Conservation (phyloP, 306 rosid genomes). For the Vigna nakashimae region DNA sequence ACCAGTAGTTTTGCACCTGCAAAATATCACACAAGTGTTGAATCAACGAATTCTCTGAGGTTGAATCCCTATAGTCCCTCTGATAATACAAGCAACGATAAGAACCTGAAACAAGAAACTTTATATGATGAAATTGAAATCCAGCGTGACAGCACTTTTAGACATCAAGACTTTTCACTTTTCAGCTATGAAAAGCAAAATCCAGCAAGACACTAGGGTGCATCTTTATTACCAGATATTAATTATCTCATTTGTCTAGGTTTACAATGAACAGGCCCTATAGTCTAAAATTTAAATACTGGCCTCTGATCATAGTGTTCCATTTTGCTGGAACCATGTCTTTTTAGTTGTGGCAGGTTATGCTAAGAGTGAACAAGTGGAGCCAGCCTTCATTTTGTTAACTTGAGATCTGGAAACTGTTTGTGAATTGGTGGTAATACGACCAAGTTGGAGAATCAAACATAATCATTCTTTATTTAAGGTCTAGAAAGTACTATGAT, state of each 20-base stretch:
- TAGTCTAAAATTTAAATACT: neutral
- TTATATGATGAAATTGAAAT: slow-evolving; percentile 22
- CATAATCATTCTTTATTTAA: slow-evolving; percentile 19
- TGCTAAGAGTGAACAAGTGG: slow-evolving; percentile 21
- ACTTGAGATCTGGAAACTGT: slow-evolving; percentile 12
- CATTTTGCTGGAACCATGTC: slow-evolving; percentile 3
- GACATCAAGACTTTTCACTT: slow-evolving; percentile 31
- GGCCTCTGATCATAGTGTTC: slow-evolving; percentile 21
- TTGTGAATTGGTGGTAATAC: slow-evolving; percentile 22
- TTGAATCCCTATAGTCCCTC: slow-evolving; percentile 24
- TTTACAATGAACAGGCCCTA: neutral
- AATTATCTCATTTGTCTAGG: slow-evolving; percentile 10
- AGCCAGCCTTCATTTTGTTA: slow-evolving; percentile 37
- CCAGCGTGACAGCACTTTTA: slow-evolving; percentile 35
- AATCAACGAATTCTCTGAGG: slow-evolving; percentile 5
- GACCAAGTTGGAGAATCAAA: slow-evolving; percentile 29
- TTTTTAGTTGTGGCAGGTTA: neutral
- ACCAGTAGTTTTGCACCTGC: slow-evolving; percentile 32
- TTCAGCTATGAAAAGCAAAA: slow-evolving; percentile 40
- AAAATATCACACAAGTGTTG: slow-evolving; percentile 32
- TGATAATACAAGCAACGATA: slow-evolving; percentile 6
- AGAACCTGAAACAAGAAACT: slow-evolving; percentile 43
- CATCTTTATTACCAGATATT: slow-evolving; percentile 40
- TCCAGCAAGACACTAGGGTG: slow-evolving; percentile 18
- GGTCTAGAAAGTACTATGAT: slow-evolving; percentile 32